Evolutionary conservation across 495 filamentous ascomycete species (phyloP).

Genomic region (Pseudoneurospora amorphoporcata): DNA sequence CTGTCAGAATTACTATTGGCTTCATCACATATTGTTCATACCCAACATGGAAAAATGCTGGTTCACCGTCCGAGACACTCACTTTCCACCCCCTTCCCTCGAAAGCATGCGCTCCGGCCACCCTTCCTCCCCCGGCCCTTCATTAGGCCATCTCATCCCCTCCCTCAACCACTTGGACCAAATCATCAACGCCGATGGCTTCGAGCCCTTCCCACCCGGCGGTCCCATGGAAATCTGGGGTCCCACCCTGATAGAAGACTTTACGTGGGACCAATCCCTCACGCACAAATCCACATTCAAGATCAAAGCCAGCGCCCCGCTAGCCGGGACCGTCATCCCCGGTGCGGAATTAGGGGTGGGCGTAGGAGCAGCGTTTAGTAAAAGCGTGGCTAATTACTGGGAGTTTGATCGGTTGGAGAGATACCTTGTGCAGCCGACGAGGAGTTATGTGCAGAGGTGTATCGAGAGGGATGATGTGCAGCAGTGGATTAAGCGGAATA

Average conservation of each 20-base stretch:
- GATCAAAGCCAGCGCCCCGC: too few species aligned
- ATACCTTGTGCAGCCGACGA: constrained; percentile 1
- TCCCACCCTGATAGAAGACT: too few species aligned
- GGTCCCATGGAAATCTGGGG: not conserved
- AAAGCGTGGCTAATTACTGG: not conserved
- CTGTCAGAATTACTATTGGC: too few species aligned
- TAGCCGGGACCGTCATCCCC: too few species aligned
- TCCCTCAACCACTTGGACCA: not conserved
- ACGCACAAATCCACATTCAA: too few species aligned
- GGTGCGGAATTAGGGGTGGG: too few species aligned
- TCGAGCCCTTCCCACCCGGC: not conserved
- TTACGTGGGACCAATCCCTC: not conserved
- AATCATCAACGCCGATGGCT: constrained; percentile 1
- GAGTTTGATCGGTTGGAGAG: not conserved
- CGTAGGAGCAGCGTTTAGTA: not conserved
- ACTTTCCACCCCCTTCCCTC: not conserved
- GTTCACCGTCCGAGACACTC: constrained; percentile 2
- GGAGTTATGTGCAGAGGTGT: not conserved
- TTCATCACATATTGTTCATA: too few species aligned
- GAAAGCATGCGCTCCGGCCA: not conserved
- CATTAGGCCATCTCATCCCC: constrained; percentile 2
- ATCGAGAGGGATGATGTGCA: constrained; percentile 1
- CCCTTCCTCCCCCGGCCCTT: not conserved
- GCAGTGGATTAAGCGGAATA: not conserved
- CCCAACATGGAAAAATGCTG: not conserved